Base-by-base conservation (phyloP, 2,329 filamentous ascomycete genomes). In the Fusarium compactum region DNA sequence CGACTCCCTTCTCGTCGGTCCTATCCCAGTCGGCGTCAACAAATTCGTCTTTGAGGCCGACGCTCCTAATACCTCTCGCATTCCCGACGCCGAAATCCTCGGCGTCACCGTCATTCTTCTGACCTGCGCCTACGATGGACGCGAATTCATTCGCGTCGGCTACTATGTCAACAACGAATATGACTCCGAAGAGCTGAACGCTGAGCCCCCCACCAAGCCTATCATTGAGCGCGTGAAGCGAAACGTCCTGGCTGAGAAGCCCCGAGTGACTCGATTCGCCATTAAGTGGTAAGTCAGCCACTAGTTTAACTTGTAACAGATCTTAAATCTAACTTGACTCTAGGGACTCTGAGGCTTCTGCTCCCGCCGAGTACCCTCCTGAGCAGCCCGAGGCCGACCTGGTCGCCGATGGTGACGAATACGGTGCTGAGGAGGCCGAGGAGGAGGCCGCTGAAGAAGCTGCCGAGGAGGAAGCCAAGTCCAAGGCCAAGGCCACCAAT, bases 161-260 rank as follows among this genome's bases (percentile, higher is more conserved):
- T 99, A 99, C 88, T 99, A 99, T 76, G 96, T 99, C 77, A 99
- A 98, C 87, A 99, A 99, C 77, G 97, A 99, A 82, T 99, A 99
- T 81, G 94, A 97, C 75, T 92, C 92, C 27, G 94, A 97, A 76
- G 93, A 97, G 80, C 87, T 99, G 69, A 92, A 90, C 75, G 90
- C 91, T 50, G 95, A 98, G 76, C 96, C 96, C 12, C 96, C 96
- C 9, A 87, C 94, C 62, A 97, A 97, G 85, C 95, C 95, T 41
- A 87, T 97, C 74, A 91, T 98, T 71, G 97, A 99, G 80, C 93
- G 94, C 77, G 94, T 99, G 70, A 89, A 90, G 73, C 91, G 97
- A 75, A 98, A 97, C 78, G 93, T 99, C 53, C 88, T 99, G 40
- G 94, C 95, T 5, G 95, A 98, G 84, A 99, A 99, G 88, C 96